Conservation (phyloP, 352 stramenopile genomes). For the Phytophthora sojae region DNA sequence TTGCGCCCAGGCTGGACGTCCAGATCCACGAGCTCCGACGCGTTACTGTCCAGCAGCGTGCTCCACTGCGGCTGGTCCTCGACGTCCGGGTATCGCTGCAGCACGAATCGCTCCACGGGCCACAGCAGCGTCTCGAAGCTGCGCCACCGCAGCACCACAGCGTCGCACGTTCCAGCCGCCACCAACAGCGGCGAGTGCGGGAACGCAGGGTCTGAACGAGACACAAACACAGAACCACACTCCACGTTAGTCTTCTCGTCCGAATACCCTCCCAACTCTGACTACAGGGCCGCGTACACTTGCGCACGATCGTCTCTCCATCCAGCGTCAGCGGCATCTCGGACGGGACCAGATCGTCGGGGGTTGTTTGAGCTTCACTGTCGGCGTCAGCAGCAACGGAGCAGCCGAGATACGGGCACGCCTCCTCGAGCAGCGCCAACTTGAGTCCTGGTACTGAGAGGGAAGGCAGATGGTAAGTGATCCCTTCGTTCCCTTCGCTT, state of each 20-base stretch:
- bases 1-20: slow-evolving; percentile 35
- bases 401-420: slow-evolving; percentile 24
- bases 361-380: background rate
- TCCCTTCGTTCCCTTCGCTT: slow-evolving; percentile 4
- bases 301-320: slow-evolving; percentile 30
- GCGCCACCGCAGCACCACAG: slow-evolving; percentile 55
- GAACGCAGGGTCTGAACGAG: slow-evolving; percentile 44
- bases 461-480: slow-evolving; percentile 7
- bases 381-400: background rate
- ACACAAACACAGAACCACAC: background rate
- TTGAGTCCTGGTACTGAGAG: slow-evolving; percentile 6
- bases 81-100: slow-evolving; percentile 53
- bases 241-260: background rate
- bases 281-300: slow-evolving; percentile 28
- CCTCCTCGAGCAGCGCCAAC: slow-evolving; percentile 12
- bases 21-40: slow-evolving; percentile 41
- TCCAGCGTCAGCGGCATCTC: slow-evolving; percentile 38
- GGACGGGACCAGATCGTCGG: slow-evolving; percentile 30
- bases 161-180: slow-evolving; percentile 43
- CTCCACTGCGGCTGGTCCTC: slow-evolving; percentile 44
- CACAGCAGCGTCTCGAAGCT: slow-evolving; percentile 52
- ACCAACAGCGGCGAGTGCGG: slow-evolving; percentile 59
- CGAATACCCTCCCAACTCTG: background rate
- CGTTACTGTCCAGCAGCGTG: slow-evolving; percentile 51
- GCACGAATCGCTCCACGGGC: slow-evolving; percentile 53